Evolutionary conservation across 176 grass and related monocot species (phyloP).

Genomic region (Raddia distichophylla): DNA sequence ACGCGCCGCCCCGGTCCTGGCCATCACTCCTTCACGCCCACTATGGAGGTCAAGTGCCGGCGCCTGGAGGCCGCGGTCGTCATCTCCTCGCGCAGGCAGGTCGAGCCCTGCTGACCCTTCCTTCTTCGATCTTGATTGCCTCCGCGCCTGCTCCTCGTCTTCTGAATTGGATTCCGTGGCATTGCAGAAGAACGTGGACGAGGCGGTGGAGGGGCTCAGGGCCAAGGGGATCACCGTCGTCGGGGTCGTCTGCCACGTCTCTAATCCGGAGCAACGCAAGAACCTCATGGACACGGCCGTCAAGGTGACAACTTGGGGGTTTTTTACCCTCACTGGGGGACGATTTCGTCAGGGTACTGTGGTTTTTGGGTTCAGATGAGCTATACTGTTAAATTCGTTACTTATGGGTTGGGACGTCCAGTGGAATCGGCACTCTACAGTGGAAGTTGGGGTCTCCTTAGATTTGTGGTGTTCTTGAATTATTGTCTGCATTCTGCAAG

Average conservation of each 20-base stretch:
- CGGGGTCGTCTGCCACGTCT: too few relatives aligned
- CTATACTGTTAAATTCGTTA: slow-evolving; percentile 18
- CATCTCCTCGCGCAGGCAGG: slow-evolving; percentile 96
- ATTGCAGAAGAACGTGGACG: slow-evolving; percentile 88
- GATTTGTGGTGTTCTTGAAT: slow-evolving; percentile 5
- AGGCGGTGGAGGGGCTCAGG: slow-evolving; percentile 65
- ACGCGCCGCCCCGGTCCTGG: too few relatives aligned
- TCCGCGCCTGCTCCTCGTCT: background rate
- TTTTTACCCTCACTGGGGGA: background rate
- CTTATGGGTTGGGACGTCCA: background rate
- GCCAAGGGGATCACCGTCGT: slow-evolving; percentile 77
- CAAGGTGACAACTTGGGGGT: slow-evolving; percentile 51
- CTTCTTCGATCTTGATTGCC: background rate
- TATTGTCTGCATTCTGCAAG: background rate
- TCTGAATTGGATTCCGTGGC: background rate
- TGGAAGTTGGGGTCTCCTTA: too few relatives aligned
- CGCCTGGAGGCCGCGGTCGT: slow-evolving; percentile 78
- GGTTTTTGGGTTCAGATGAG: background rate
- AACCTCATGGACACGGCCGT: slow-evolving; percentile 71
- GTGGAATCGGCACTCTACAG: background rate
- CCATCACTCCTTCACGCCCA: too few relatives aligned
- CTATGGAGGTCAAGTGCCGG: slow-evolving; percentile 61
- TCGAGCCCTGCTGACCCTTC: slow-evolving; percentile 18
- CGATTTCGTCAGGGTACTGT: background rate
- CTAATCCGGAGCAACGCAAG: slow-evolving; percentile 76